A percentile compares a stretch with the other conserved stretches of the same genome.
phyloP scores from a whole-genome alignment of 2,329 filamentous ascomycete species.

The Coleophoma crateriformis region DNA sequence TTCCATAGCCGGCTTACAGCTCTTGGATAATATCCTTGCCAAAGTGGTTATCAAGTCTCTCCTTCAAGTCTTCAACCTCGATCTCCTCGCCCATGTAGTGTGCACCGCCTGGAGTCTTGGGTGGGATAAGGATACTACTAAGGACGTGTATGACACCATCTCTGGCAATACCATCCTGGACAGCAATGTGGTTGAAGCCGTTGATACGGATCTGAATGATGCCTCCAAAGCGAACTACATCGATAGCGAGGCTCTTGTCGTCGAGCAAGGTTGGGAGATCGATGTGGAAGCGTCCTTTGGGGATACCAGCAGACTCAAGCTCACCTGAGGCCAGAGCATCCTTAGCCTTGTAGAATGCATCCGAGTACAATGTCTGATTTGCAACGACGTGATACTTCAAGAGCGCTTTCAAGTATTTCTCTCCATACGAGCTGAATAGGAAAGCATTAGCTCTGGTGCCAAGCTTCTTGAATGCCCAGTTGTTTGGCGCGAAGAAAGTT shows the following conservation, averaged over 20 bases:
- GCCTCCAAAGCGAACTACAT: conserved; percentile 63
- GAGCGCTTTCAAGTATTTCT: conserved; percentile 71
- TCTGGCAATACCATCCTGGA: conserved; percentile 65
- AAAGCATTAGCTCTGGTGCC: conserved; percentile 73
- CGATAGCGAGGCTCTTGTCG: conserved; percentile 61
- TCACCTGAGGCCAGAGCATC: conserved; percentile 19
- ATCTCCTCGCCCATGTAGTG: conserved; percentile 42
- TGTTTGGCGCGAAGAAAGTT: conserved; percentile 77
- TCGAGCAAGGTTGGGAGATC: conserved; percentile 70
- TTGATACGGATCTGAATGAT: conserved; percentile 72
- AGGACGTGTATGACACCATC: conserved; percentile 84
- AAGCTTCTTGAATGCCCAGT: conserved; percentile 73
- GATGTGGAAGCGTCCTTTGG: conserved; percentile 44
- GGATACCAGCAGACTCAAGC: conserved; percentile 20
- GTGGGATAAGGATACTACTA: conserved; percentile 68
- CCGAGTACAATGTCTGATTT: conserved; percentile 75
- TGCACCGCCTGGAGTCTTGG: conserved; percentile 35
- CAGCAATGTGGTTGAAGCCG: conserved; percentile 57
- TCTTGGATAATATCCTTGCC: conserved; percentile 10
- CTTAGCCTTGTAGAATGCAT: conserved; percentile 63
- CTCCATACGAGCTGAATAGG: conserved; percentile 73
- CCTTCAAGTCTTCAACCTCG: conserved; percentile 54
- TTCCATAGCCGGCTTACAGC: conserved; percentile 4
- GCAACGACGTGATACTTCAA: conserved; percentile 74
- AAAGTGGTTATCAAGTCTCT: conserved; percentile 15